These are phyloP conservation scores for Lathyrus oleraceus DNA, from an alignment of 306 rosid species.

Conservation along the genomic window DNA sequence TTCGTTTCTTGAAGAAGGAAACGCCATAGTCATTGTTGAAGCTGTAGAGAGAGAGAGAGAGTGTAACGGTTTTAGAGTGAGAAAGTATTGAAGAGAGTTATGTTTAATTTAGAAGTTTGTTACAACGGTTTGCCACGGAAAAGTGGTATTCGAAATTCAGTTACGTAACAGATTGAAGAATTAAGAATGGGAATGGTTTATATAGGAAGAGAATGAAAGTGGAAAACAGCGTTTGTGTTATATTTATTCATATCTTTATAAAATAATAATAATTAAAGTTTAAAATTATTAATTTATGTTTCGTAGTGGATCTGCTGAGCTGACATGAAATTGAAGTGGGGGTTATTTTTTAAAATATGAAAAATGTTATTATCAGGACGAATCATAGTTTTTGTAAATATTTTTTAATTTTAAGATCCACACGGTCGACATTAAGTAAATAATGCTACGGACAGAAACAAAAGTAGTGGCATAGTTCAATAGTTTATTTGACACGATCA, in stretches of 20 bases:
- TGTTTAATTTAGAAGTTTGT: constrained; percentile 8
- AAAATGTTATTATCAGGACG: constrained; percentile 12
- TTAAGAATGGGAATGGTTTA: not conserved
- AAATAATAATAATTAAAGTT: not conserved
- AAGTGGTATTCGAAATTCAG: not conserved
- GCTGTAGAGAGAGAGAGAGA: not conserved
- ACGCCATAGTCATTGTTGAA: constrained; percentile 30
- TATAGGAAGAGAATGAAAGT: constrained; percentile 2
- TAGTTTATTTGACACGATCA: constrained; percentile 6
- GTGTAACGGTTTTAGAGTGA: not conserved
- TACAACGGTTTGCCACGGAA: not conserved
- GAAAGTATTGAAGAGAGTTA: not conserved
- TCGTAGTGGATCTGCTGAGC: not conserved
- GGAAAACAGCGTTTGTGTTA: not conserved
- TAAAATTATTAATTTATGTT: not conserved
- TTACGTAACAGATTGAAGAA: constrained; percentile 1
- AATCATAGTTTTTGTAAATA: not conserved
- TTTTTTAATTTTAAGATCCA: constrained; percentile 9
- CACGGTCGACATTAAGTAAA: not conserved
- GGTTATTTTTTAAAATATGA: not conserved
- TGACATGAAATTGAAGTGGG: constrained; percentile 11
- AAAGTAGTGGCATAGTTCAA: not conserved
- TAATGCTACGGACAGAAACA: not conserved
- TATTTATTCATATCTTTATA: not conserved
- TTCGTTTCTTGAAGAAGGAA: constrained; percentile 38